Evolutionary conservation across 495 filamentous ascomycete species (phyloP), one percentile per base, ranked within the genome.

Genomic region (Letharia lupina): DNA sequence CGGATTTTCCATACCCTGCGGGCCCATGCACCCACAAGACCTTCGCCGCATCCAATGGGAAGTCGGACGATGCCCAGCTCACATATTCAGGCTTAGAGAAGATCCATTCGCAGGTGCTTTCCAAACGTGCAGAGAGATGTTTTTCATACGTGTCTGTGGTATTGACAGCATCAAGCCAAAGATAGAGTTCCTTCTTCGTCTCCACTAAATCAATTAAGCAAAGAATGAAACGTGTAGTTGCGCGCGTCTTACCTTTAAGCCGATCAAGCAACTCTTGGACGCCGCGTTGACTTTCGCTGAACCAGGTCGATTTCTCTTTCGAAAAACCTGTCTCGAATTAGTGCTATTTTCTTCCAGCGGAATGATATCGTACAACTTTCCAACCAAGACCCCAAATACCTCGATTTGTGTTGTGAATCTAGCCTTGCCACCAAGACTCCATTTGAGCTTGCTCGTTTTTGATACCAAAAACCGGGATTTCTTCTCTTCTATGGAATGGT

Each of bases 1-100:
- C 57, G 18, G 71, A 73, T 41, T 76, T 76, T 37, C 73, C 74
- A 62, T 70, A 72, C 28, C 72, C 73, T 16, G 69, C 66, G 15
- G 70, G 69, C n/a, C 70, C 72, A 57, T 75, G 56, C 35, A 75
- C 67, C 73, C 72, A 76, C 33, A 75, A 64, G 9, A 75, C 40
- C 60, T 69, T 62, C 18, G 63, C 35, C 16, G 56, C 9, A 20
- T 35, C 28, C 0, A n/a, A 18, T 28, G n/a, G 11, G 28, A 60
- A 47, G 33, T 68, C 60, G 41, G 40, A 31, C 16, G 48, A 65
- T 50, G 61, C 33, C 71, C 71, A 76, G 18, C 62, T 28, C 13
- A 23, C 13, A 57, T 72, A 75, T 8, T 52, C 42, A 4, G 63
- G n/a, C 20, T 65, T 65, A 28, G 48, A 62, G 18, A 74, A 54